Evolutionary conservation across 352 stramenopile species (phyloP).

Genomic region (Globisporangium cystogenes): DNA sequence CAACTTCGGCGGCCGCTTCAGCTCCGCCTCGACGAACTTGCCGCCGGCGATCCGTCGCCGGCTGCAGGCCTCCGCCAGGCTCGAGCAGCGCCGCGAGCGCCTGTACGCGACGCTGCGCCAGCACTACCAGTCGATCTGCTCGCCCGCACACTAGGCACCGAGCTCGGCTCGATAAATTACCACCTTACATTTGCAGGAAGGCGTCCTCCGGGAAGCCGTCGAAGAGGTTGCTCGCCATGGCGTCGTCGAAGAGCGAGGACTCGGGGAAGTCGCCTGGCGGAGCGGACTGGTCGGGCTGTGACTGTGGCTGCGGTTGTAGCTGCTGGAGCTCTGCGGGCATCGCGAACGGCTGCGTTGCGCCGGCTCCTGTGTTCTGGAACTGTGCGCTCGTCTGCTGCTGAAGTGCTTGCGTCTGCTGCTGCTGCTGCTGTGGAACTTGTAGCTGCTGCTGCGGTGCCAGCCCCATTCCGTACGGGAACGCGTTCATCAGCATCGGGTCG

Average conservation of each 20-base stretch:
- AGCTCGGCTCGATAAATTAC: constrained; percentile 20
- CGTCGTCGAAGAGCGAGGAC: constrained; percentile 38
- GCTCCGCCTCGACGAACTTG: constrained; percentile 39
- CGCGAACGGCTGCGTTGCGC: not conserved
- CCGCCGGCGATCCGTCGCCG: constrained; percentile 40
- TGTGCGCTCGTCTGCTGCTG: constrained; percentile 6
- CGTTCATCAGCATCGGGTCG: constrained; percentile 39
- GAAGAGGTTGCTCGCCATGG: constrained; percentile 49
- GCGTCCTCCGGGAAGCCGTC: constrained; percentile 67
- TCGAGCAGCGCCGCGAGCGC: constrained; percentile 44
- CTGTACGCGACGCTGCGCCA: constrained; percentile 43
- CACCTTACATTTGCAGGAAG: constrained; percentile 63
- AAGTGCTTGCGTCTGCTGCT: constrained; percentile 18
- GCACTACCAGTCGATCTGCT: constrained; percentile 33
- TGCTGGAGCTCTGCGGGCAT: constrained; percentile 9
- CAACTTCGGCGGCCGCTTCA: constrained; percentile 50
- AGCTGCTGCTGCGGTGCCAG: constrained; percentile 19
- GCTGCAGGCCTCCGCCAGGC: constrained; percentile 31
- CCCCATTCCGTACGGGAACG: constrained; percentile 28
- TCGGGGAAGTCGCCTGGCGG: constrained; percentile 19
- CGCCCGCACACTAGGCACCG: not conserved
- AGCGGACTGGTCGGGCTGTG: constrained; percentile 11
- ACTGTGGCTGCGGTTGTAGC: constrained; percentile 11
- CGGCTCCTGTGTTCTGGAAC: constrained; percentile 12
- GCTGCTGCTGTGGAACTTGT: constrained; percentile 16